Conservation (phyloP, 805 yeast species). For the Pichia deserticola region DNA sequence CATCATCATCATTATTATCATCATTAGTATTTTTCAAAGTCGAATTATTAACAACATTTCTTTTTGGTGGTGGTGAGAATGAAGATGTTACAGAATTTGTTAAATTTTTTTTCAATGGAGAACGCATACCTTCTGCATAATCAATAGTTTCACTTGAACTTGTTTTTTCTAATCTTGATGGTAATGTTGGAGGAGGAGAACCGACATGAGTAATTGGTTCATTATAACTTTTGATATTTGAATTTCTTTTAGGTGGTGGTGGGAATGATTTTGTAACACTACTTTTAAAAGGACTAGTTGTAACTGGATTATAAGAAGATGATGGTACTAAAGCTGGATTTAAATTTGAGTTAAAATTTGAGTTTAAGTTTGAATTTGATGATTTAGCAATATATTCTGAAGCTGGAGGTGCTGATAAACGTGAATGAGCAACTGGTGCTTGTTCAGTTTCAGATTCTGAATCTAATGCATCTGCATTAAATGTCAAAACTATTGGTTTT, state of each 20-base stretch:
- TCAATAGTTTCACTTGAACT: conserved; percentile 2
- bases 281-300: conserved; percentile 2
- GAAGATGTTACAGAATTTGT: neutral
- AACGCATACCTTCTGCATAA: conserved; percentile 11
- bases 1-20: neutral
- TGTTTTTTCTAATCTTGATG: neutral
- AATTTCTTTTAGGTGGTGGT: neutral
- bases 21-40: neutral
- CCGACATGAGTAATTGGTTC: neutral
- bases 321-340: no score
- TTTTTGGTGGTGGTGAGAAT: conserved; percentile 1
- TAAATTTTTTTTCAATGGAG: conserved; percentile 3
- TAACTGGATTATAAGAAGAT: no score
- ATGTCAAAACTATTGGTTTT: conserved; percentile 5
- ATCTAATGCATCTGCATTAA: conserved; percentile 2
- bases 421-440: neutral
- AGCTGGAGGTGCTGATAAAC: neutral
- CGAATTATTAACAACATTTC: no score
- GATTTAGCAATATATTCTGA: neutral
- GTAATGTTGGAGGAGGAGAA: neutral
- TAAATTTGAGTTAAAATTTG: no score
- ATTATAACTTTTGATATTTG: neutral
- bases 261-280: neutral
- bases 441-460: neutral
- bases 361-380: no score